These are phyloP conservation scores for Rhodotorula kratochvilovae DNA, from an alignment of 768 basidiomycete species.

Conservation along the genomic window DNA sequence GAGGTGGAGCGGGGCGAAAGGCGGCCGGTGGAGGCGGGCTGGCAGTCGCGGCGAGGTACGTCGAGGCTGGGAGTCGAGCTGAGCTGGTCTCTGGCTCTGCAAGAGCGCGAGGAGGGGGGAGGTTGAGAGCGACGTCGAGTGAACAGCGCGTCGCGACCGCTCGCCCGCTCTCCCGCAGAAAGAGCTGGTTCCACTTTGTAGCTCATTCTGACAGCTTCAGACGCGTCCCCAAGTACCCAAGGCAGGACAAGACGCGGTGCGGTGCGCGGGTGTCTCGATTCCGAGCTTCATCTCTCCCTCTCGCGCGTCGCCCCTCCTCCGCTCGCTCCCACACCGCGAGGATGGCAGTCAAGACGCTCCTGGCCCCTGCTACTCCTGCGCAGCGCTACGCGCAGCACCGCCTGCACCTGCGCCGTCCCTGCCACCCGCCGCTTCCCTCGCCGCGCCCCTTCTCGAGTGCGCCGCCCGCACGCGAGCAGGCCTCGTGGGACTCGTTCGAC, in stretches of 20 bases:
- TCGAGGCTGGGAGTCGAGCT: background rate
- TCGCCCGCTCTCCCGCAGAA: too few species aligned
- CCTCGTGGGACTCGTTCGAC: conserved; percentile 3
- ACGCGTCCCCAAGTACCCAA: too few species aligned
- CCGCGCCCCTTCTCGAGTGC: background rate
- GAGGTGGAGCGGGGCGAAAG: background rate
- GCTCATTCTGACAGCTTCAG: background rate
- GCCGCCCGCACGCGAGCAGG: background rate
- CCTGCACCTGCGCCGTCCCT: background rate
- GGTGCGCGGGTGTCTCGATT: background rate
- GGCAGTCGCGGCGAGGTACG: too few species aligned
- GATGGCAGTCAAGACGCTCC: background rate
- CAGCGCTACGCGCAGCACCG: background rate
- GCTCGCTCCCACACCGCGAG: background rate
- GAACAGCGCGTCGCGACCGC: too few species aligned
- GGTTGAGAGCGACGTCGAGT: too few species aligned
- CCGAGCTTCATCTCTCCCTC: background rate
- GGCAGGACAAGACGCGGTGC: too few species aligned
- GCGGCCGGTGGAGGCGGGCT: background rate
- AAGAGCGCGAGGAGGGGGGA: too few species aligned
- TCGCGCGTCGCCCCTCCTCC: background rate
- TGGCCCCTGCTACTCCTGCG: background rate
- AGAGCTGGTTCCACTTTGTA: too few species aligned
- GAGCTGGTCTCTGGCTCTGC: too few species aligned
- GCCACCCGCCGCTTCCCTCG: background rate